Evolutionary conservation across 306 rosid species (phyloP).

Genomic region (Rosa rugosa): DNA sequence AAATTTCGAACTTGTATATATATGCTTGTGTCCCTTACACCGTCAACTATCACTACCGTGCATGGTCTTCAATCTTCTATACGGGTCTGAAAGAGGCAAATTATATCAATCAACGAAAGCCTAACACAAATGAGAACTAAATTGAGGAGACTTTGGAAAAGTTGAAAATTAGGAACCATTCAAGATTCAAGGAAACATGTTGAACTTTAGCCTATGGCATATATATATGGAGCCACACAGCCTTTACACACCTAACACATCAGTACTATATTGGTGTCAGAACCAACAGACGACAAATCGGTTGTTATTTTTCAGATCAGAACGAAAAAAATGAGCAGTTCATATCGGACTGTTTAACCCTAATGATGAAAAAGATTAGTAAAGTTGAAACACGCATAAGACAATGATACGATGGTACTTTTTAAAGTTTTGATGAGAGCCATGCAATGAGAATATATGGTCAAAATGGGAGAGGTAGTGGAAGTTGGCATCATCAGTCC

Average conservation of each 20-base stretch:
- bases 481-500: slow-evolving; percentile 1
- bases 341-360: not conserved
- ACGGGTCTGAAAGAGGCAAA: not conserved
- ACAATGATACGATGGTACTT: not conserved
- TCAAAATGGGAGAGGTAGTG: not conserved
- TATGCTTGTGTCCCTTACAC: not conserved
- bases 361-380: not conserved
- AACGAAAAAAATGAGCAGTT: not conserved
- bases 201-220: not conserved
- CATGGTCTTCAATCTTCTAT: not conserved
- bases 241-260: not conserved
- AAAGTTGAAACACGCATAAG: not conserved
- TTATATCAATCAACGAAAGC: not conserved
- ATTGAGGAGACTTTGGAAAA: not conserved
- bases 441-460: not conserved
- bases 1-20: not conserved
- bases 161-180: not conserved
- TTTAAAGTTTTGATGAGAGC: not conserved
- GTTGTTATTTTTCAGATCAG: not conserved
- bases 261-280: not conserved
- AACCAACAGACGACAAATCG: not conserved
- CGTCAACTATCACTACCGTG: not conserved
- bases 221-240: not conserved
- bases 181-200: not conserved
- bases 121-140: not conserved